Base-by-base conservation (phyloP, 2,329 filamentous ascomycete genomes). In the Chrysosporium queenslandicum region DNA sequence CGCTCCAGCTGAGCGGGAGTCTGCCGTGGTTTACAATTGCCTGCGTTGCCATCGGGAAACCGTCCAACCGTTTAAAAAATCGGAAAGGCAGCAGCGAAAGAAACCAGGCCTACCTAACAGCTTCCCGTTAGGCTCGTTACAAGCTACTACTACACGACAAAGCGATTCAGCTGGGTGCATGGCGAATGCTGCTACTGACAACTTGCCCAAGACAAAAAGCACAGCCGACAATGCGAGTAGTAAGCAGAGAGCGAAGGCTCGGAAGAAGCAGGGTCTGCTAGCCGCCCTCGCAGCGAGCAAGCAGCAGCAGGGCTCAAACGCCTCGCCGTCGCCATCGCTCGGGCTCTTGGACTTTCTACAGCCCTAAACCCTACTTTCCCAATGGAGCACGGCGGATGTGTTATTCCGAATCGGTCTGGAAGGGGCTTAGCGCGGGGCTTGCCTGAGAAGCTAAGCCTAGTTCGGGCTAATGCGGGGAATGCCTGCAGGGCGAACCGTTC, bases 321-420 rank as follows among this genome's bases (percentile, higher is more conserved):
- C 55, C 1, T 60, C 58, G 6, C 55, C 59, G 12, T 71, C 66
- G 11, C 66, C 78, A 9, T 51, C 49, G 4, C 32, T 51, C 4
- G 75, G 77, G 60, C 64, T 79, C 23, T 72, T 79, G 65, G 76
- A 79, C 58, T 76, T 79, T 59, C 69, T 78, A 55, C 73, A 77
- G 60, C 71, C 65, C 55, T 61, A 55, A 60, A 48, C 29, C 48
- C 16, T 42, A 56, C 25, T 43, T 49, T 18, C 37, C 39, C 2
- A 43, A 50, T 20, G 25, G 36, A 9, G 36, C 29, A 45, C 21
- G 49, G 23, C 25, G 2, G 20, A 41, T 29, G 29, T 6, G 47
- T 46, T 46, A 43, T 49, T 49, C 50, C 36, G 39, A 53, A 52
- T 42, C 57, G 29, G 57, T 61, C 58, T 58, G 57, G 58, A 59